Base-by-base conservation (phyloP, 2,329 filamentous ascomycete genomes). In the Talaromyces verruculosus region DNA sequence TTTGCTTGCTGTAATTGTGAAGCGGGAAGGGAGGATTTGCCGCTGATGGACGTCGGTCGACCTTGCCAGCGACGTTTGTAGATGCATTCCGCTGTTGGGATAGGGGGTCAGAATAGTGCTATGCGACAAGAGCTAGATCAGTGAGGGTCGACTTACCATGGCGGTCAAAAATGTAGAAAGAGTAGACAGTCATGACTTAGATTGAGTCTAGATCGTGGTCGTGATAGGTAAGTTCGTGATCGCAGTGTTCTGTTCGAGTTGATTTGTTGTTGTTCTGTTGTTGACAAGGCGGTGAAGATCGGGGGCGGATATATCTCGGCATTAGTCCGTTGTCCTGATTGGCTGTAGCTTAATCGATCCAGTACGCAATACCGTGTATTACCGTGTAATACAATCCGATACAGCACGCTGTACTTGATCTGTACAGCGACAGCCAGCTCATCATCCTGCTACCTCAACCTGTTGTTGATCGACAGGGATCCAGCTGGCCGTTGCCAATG, bases 101-200 rank as follows among this genome's bases (percentile, higher is more conserved):
- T 22, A 53, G 7, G 60, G 41, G 47, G 49, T 37, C 8, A 60
- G n/a, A n/a, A n/a, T n/a, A n/a, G n/a, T n/a, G n/a, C n/a, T n/a
- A n/a, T n/a, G n/a, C 47, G 68, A 64, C 10, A 33, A 25, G 53
- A 35, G 43, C 10, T 25, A 64, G 33, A 63, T 53, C 28, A 57
- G 57, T 17, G 45, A 45, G 22, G 45, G 41, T 57, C 22, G 33
- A 33, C 87, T 76, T 85, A 97, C 95, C 97, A 81, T 99, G 95
- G 71, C 95, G 90, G 82, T 99, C 95, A 78, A 99, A 99, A 77
- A 99, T 97, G 84, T 97, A 97, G 82, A 99, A 97, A 67, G 93
- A 93, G 82, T 96, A 98, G 79, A 98, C 91, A 68, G 91, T 89
- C 95, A 99, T 98, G 57, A 25, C 57, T 60, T 8, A 10, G 5